phyloP scores from a whole-genome alignment of 2,329 filamentous ascomycete genomes.

The Aureobasidium sp. region DNA sequence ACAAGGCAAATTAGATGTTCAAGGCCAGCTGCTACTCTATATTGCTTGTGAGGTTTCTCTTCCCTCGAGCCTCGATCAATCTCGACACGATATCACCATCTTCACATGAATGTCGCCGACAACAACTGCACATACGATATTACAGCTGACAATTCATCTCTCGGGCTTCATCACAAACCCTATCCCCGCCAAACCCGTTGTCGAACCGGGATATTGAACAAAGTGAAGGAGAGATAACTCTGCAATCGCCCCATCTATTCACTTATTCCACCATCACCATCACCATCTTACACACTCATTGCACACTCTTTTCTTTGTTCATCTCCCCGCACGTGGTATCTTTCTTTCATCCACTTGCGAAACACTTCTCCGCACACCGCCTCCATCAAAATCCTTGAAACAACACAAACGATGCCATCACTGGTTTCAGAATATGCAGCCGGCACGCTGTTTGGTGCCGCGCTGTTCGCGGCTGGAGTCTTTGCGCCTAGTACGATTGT shows the following conservation, averaged over 20 bases:
- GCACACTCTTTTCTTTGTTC: neutral
- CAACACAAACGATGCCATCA: neutral
- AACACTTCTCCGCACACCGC: neutral
- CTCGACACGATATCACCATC: neutral
- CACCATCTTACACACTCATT: too few relatives aligned
- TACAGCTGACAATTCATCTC: neutral
- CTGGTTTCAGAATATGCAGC: constrained; percentile 11
- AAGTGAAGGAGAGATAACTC: neutral
- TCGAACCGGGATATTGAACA: neutral
- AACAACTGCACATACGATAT: neutral
- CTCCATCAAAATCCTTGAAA: neutral
- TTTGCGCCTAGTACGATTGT: constrained; percentile 50
- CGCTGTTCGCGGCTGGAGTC: constrained; percentile 52
- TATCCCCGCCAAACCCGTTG: neutral
- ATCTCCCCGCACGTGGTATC: neutral
- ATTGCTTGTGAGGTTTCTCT: neutral
- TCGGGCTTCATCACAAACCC: constrained; percentile 1
- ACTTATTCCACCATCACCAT: neutral
- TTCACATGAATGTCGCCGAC: neutral
- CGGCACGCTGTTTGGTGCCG: constrained; percentile 53
- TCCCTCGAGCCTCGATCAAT: neutral
- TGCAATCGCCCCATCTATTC: neutral
- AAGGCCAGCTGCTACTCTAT: neutral
- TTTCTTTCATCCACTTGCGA: neutral
- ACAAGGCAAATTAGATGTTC: neutral